Conservation (phyloP, 2,329 filamentous ascomycete species). For the Penicillium sumatraense region DNA sequence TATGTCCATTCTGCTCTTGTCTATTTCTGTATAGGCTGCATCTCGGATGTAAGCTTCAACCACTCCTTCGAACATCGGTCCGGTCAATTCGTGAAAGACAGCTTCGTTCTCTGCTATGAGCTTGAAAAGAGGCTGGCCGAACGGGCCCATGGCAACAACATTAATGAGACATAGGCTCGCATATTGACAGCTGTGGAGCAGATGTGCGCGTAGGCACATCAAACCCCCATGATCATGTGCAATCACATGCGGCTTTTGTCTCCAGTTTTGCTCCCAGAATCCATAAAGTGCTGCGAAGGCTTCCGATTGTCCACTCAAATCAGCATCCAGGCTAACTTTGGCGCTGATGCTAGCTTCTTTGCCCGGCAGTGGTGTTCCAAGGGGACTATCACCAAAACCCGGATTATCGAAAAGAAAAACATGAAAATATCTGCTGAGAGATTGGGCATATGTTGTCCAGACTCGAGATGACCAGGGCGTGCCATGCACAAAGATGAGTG, state of each 20-base stretch:
- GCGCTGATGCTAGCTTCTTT: constrained; percentile 18
- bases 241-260: constrained; percentile 40
- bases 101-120: constrained; percentile 40
- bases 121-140: constrained; percentile 51
- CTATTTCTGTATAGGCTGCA: constrained; percentile 38
- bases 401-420: constrained; percentile 54
- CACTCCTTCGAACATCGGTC: constrained; percentile 43
- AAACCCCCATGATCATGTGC: constrained; percentile 54
- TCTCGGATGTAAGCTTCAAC: constrained; percentile 46
- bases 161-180: constrained; percentile 49
- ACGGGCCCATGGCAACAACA: constrained; percentile 50
- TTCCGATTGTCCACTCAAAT: constrained; percentile 44
- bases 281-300: constrained; percentile 45
- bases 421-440: constrained; percentile 41
- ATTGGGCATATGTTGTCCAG: constrained; percentile 42
- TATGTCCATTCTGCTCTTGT: constrained; percentile 38
- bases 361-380: constrained; percentile 21
- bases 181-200: constrained; percentile 44
- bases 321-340: constrained; percentile 34
- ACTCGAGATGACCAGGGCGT: constrained; percentile 54
- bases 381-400: constrained; percentile 49
- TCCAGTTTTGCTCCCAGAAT: constrained; percentile 32
- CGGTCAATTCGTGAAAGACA: constrained; percentile 42
- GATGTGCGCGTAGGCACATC: constrained; percentile 44
- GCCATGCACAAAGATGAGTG: constrained; percentile 52